phyloP scores from a whole-genome alignment of 495 filamentous ascomycete species.

The Cladorrhinum samala region DNA sequence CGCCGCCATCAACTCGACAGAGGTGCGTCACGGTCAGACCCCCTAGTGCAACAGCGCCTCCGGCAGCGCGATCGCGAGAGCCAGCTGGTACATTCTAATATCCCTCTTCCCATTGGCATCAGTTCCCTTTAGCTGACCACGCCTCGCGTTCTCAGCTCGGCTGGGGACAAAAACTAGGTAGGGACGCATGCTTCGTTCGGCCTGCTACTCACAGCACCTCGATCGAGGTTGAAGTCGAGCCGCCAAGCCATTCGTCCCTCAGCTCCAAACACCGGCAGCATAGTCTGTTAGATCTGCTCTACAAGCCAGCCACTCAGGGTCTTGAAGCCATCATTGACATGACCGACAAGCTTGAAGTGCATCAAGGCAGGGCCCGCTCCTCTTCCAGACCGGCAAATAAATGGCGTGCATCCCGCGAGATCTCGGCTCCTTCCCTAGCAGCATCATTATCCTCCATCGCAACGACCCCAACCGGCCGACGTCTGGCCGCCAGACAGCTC shows the following conservation, averaged over 20 bases:
- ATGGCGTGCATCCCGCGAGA: conserved; percentile 1
- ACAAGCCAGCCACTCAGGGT: neutral
- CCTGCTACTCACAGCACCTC: conserved; percentile 19
- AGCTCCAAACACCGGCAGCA: neutral
- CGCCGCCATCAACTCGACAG: conserved; percentile 9
- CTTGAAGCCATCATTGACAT: neutral
- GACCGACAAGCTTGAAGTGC: neutral
- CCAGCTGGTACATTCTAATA: conserved; percentile 12
- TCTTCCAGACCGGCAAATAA: neutral
- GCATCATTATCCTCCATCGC: neutral
- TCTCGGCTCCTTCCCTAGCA: neutral
- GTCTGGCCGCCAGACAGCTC: conserved; percentile 26
- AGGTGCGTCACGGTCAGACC: neutral
- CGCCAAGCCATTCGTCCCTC: neutral
- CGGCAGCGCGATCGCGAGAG: conserved; percentile 12
- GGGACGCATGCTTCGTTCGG: conserved; percentile 17
- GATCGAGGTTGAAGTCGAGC: neutral
- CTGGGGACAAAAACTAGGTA: conserved; percentile 16
- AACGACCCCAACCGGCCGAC: conserved; percentile 9
- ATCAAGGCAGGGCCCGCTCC: neutral
- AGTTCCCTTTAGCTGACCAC: neutral
- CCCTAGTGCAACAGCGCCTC: neutral
- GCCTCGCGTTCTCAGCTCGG: conserved; percentile 8
- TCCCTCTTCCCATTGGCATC: neutral
- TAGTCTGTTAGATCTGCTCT: neutral